Conservation (phyloP, 768 basidiomycete genomes). For the Leucocoprinus sp. region DNA sequence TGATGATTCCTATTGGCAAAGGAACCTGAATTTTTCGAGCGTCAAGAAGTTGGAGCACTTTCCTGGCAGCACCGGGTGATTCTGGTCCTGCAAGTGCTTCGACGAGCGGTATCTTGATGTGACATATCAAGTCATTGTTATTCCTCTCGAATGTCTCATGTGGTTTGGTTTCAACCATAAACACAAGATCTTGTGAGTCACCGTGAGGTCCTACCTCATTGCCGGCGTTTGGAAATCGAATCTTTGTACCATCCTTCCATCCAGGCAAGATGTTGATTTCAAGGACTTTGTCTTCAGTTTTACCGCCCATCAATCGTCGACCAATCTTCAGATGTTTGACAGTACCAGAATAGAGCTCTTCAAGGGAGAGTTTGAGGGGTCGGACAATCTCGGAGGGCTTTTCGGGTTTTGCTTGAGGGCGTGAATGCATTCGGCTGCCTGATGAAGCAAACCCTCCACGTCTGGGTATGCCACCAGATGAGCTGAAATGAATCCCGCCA, state of each 20-base stretch:
- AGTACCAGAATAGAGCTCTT: constrained; percentile 79
- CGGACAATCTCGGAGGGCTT: constrained; percentile 59
- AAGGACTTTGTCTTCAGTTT: constrained; percentile 78
- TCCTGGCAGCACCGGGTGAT: constrained; percentile 19
- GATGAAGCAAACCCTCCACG: constrained; percentile 3
- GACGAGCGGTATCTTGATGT: constrained; percentile 61
- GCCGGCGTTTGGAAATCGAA: constrained; percentile 81
- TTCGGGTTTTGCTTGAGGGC: constrained; percentile 19
- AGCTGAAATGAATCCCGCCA: constrained; percentile 28
- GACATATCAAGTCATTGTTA: constrained; percentile 69
- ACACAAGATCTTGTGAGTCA: constrained; percentile 85
- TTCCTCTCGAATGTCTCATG: constrained; percentile 70
- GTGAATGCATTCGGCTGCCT: constrained; percentile 15
- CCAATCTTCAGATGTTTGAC: constrained; percentile 87
- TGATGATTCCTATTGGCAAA: constrained; percentile 60
- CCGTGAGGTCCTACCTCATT: constrained; percentile 60
- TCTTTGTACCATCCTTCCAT: constrained; percentile 95
- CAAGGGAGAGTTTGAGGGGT: constrained; percentile 77
- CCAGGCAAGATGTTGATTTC: constrained; percentile 79
- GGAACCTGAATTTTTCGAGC: constrained; percentile 67
- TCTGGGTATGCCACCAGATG: constrained; percentile 47
- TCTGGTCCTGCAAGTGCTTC: constrained; percentile 66
- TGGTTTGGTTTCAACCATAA: constrained; percentile 93
- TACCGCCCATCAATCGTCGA: constrained; percentile 61
- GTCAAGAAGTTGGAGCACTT: constrained; percentile 66